Evolutionary conservation across 2,329 filamentous ascomycete species (phyloP), one percentile per base, ranked within the genome.

Genomic region (Grosmannia clavigera): DNA sequence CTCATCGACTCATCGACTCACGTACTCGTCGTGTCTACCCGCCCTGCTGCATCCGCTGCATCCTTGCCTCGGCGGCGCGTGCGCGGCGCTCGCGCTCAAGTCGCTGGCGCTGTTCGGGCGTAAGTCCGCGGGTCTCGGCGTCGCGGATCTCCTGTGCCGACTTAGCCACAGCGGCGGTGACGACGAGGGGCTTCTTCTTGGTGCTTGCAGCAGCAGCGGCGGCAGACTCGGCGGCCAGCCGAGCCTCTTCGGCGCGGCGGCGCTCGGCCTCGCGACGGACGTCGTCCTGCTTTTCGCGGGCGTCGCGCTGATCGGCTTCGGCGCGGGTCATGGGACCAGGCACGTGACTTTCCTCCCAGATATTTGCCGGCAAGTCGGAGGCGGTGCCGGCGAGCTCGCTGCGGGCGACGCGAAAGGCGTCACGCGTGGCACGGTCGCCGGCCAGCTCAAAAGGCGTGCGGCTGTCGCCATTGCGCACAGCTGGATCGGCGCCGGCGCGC

Each of bases 1-100:
- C n/a, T n/a, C 22, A 22, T 22, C 22, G 22, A 22, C 22, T 22
- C 40, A 11, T 43, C 40, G 7, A 7, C 19, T 12, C 40, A n/a
- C 4, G 5, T 16, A 10, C 40, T n/a, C 19, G 40, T 46, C n/a
- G n/a, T 6, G 3, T 22, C n/a, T 33, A 33, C 19, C 38, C 12
- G 9, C 40, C 54, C 31, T n/a, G 14, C 40, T 83, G 80, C 80
- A 90, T 78, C 67, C 80, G 79, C 73, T 81, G 84, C 62, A 96
- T 79, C 69, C 92, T 83, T 75, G 92, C 92, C 73, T 97, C 94
- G 0, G 92, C 92, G 10, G 94, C 94, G 67, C 92, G 83, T 4
- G 94, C 94, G 68, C 92, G 86, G 66, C 91, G 79, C 74, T 99
- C 94, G 66, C 94, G 79, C 71, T 97, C 94, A 59, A 97, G 72